Conservation (phyloP, 805 yeast genomes). For the Starmerella sp. region DNA sequence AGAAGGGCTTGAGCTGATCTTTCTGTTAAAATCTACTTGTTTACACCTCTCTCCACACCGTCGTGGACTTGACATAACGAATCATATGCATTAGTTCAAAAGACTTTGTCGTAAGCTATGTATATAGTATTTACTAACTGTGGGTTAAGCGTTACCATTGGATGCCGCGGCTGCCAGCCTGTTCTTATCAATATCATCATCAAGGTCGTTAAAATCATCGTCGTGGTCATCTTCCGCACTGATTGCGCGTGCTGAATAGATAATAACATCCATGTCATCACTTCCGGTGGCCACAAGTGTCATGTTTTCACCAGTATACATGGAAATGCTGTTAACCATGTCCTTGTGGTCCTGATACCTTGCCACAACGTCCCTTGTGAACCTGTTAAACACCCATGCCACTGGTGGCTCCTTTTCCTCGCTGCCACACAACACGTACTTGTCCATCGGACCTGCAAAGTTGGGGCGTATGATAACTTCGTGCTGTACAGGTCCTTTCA, state of each 20-base stretch:
- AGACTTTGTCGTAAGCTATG: too few relatives aligned
- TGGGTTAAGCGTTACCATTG: too few relatives aligned
- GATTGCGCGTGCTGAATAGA: not conserved
- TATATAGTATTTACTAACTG: too few relatives aligned
- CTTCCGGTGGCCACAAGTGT: slow-evolving; percentile 54
- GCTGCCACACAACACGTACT: slow-evolving; percentile 65
- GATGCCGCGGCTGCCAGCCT: not conserved
- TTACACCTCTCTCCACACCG: too few relatives aligned
- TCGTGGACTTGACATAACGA: too few relatives aligned
- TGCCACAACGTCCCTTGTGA: slow-evolving; percentile 54
- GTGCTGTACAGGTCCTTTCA: slow-evolving; percentile 40
- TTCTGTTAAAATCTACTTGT: not conserved
- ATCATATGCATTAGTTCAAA: too few relatives aligned
- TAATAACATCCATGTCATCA: slow-evolving; percentile 53
- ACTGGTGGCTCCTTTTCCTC: slow-evolving; percentile 57
- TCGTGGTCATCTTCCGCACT: not conserved
- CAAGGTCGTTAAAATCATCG: not conserved
- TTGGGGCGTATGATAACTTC: slow-evolving; percentile 62
- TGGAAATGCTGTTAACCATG: slow-evolving; percentile 61
- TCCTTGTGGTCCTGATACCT: slow-evolving; percentile 53
- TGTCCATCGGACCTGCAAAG: slow-evolving; percentile 62
- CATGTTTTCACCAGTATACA: slow-evolving; percentile 37
- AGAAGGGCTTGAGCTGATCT: slow-evolving; percentile 46
- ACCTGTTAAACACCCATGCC: slow-evolving; percentile 60
- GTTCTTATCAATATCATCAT: not conserved